Conservation (phyloP, 2,329 filamentous ascomycete species). For the Arthroderma sp. region DNA sequence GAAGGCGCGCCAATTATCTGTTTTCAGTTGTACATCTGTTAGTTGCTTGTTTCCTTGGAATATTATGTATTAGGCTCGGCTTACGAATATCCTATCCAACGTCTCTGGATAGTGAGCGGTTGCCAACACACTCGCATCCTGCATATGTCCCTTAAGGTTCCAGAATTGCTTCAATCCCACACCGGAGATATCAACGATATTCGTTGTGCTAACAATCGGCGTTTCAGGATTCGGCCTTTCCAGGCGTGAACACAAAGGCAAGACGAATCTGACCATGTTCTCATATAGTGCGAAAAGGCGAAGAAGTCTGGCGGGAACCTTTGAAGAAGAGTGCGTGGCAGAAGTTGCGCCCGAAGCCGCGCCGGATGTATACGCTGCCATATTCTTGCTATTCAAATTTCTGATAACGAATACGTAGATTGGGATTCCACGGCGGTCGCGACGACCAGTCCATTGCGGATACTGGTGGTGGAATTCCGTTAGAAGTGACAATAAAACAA, state of each 20-base stretch:
- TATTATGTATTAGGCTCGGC: slow-evolving; percentile 12
- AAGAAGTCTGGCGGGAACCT: slow-evolving; percentile 57
- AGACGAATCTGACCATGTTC: slow-evolving; percentile 73
- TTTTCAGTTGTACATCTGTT: background rate
- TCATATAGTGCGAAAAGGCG: slow-evolving; percentile 89
- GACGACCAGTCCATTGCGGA: slow-evolving; percentile 85
- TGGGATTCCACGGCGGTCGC: slow-evolving; percentile 81
- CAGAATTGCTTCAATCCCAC: slow-evolving; percentile 90
- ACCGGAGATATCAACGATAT: slow-evolving; percentile 83
- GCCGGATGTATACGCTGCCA: slow-evolving; percentile 56
- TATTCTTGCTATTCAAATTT: slow-evolving; percentile 68
- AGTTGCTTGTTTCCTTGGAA: slow-evolving; percentile 3
- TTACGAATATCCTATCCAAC: slow-evolving; percentile 62
- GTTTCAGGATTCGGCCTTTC: slow-evolving; percentile 61
- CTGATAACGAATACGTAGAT: slow-evolving; percentile 83
- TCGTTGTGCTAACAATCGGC: slow-evolving; percentile 85
- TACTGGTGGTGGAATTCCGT: slow-evolving; percentile 42
- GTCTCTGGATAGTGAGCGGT: slow-evolving; percentile 95
- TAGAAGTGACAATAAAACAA: background rate
- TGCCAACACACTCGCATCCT: slow-evolving; percentile 73
- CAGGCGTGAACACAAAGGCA: slow-evolving; percentile 71
- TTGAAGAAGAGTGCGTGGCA: slow-evolving; percentile 45
- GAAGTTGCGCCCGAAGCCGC: slow-evolving; percentile 37
- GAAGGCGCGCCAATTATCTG: slow-evolving; percentile 75
- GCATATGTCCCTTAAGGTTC: slow-evolving; percentile 90